Percentiles rank a stretch among this genome's conserved stretches.
These are phyloP conservation scores for Schizosaccharomyces pombe DNA, from an alignment of 805 yeast genomes.

Conservation along the genomic window ASM294v3 CU329670.1:172501-173000, in stretches of 20 bases:
- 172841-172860: constrained; percentile 58
- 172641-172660: constrained; percentile 73
- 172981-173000: constrained; percentile 12
- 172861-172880: constrained; percentile 36
- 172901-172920: not conserved
- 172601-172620: constrained; percentile 45
- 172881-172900: not conserved
- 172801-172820: constrained; percentile 40
- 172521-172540: constrained; percentile 15
- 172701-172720: constrained; percentile 2
- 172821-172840: constrained; percentile 44
- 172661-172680: constrained; percentile 19
- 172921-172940: constrained; percentile 41
- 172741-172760: constrained; percentile 45
- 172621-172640: constrained; percentile 84
- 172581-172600: constrained; percentile 12
- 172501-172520: constrained; percentile 28
- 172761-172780: constrained; percentile 87
- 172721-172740: constrained; percentile 15
- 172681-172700: not conserved
- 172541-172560: constrained; percentile 28
- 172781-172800: constrained; percentile 82
- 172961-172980: constrained; percentile 21
- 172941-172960: constrained; percentile 75
- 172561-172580: constrained; percentile 48